Evolutionary conservation across 306 rosid genomes (phyloP), one percentile per base, ranked within the genome.

Genomic region (Parietaria judaica): DNA sequence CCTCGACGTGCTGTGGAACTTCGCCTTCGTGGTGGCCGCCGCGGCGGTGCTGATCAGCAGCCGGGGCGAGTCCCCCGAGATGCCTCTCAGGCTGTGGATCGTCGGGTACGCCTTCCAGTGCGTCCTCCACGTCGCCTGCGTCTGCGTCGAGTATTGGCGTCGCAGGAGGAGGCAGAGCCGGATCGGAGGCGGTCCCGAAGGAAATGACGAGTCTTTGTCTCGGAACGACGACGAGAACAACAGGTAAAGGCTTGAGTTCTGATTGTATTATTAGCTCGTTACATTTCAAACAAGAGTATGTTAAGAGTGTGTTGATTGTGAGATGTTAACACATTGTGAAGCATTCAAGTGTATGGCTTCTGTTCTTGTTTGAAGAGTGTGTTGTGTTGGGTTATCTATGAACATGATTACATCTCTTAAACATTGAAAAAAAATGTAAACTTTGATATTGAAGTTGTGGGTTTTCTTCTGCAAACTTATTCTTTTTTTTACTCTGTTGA

Each of bases 51-150:
- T 86, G 71, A 59, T 84, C 54, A 50, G 82, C 58, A 88, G 98
- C 83, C 58, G 61, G 16, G 11, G 8, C 2, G 96, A 92, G 37
- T 56, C 83, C 7, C 98, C 96, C 58, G n/a, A 58, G 4, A 70
- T 80, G 95, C 98, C 96, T 13, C 66, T 88, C 70, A 82, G 95
- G 67, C 23, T 85, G 39, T 92, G 98, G 96, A 80, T 88, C 63
- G 68, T 74, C 4, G 98, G 98, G 0, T 88, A 92, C 39, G 88
- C 85, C 34, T 5, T 88, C 53, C 98, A 92, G 64, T 92, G 98
- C 62, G 14, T 77, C 52, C 77, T 92, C 35, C 98, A 92, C 63
- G 79, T 88, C 83, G 78, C 74, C 1, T 88, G 98, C 41, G 96
- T 92, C 34, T 85, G 86, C 46, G 65, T 75, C 3, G 98, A 92